These are phyloP conservation scores for Colletotrichum sp. DNA, from an alignment of 2,329 filamentous ascomycete genomes.

Conservation along the genomic window DNA sequence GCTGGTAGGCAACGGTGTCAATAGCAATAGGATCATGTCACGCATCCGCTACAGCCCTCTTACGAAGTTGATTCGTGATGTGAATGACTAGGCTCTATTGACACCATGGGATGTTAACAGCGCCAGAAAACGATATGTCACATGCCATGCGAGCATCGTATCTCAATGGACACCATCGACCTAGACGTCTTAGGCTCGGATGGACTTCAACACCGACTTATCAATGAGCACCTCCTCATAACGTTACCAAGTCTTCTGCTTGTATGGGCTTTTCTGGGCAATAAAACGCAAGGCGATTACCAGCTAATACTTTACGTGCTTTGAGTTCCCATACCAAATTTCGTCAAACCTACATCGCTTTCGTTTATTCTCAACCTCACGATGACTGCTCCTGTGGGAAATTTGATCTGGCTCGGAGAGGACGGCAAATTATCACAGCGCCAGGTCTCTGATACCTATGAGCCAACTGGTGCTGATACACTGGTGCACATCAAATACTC, in stretches of 20 bases:
- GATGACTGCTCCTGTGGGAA: not conserved
- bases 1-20: too few relatives aligned
- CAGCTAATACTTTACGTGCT: too few relatives aligned
- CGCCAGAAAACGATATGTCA: not conserved
- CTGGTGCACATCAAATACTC: not conserved
- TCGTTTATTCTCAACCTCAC: not conserved
- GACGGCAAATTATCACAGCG: not conserved
- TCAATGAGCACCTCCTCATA: not conserved
- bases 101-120: fast-evolving
- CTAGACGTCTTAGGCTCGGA: not conserved
- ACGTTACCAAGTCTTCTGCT: not conserved
- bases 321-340: not conserved
- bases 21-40: too few relatives aligned
- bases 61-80: too few relatives aligned
- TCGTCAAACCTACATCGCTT: fast-evolving
- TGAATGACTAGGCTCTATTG: too few relatives aligned
- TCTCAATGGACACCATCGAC: not conserved
- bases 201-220: not conserved
- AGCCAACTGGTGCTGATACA: not conserved
- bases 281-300: too few relatives aligned
- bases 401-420: not conserved
- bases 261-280: not conserved
- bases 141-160: not conserved
- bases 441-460: not conserved
- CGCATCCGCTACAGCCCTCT: too few relatives aligned